phyloP scores from a whole-genome alignment of 78 protist genomes.

The Planoprotostelium fungivorum region DNA sequence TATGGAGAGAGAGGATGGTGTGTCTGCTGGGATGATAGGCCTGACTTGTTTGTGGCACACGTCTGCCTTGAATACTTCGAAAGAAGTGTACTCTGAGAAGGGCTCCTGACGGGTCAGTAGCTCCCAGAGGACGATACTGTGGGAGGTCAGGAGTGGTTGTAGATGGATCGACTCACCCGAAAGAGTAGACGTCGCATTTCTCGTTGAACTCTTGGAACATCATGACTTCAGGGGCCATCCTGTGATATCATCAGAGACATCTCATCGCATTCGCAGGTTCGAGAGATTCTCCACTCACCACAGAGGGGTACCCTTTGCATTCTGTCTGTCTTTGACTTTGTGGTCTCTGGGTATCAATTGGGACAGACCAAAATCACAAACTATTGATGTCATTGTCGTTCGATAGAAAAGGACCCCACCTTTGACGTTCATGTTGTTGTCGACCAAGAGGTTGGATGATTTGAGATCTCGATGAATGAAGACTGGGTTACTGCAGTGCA shows the following conservation, averaged over 20 bases:
- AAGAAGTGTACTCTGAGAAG: conserved; percentile 60
- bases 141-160: background rate
- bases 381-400: conserved; percentile 23
- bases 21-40: conserved; percentile 61
- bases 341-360: conserved; percentile 66
- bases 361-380: conserved; percentile 71
- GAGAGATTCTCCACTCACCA: too few relatives aligned
- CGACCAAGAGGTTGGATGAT: background rate
- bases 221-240: conserved; percentile 76
- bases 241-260: too few relatives aligned
- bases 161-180: conserved; percentile 21
- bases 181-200: conserved; percentile 71
- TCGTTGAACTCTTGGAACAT: conserved; percentile 59
- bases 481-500: conserved; percentile 64
- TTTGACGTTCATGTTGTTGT: background rate
- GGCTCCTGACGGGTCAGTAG: conserved; percentile 61
- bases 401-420: background rate
- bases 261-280: too few relatives aligned
- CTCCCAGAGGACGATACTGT: conserved; percentile 56
- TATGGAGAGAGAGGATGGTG: conserved; percentile 4
- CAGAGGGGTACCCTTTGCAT: conserved; percentile 72
- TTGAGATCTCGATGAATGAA: conserved; percentile 70
- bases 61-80: conserved; percentile 42
- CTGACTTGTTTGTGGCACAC: conserved; percentile 51
- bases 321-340: conserved; percentile 55